A percentile compares a stretch with the other conserved stretches of the same genome.
phyloP scores from a whole-genome alignment of 768 basidiomycete species.

The Lanmaoa rubissima region DNA sequence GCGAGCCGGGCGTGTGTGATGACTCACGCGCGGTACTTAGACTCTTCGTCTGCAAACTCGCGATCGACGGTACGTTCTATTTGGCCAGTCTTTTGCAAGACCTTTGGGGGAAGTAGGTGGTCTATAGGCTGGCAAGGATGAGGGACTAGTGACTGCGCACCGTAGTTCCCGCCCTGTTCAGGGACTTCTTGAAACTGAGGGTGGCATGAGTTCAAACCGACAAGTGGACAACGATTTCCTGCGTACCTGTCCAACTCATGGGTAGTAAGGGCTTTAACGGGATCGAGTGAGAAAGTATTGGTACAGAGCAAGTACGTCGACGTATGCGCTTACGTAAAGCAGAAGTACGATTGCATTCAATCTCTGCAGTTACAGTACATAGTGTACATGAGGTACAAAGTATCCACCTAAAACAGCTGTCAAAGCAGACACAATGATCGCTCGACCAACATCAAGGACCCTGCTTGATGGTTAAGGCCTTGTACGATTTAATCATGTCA shows the following conservation, averaged over 20 bases:
- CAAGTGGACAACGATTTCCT: not conserved
- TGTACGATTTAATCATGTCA: slow-evolving; percentile 12
- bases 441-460: not conserved
- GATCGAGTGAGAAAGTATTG: not conserved
- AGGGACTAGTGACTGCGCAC: slow-evolving; percentile 40
- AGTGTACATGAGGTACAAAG: not conserved
- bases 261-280: not conserved
- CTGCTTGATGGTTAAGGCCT: not conserved
- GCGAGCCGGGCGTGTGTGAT: not conserved
- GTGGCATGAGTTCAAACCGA: not conserved
- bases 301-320: not conserved
- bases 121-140: slow-evolving; percentile 1
- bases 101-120: slow-evolving; percentile 39
- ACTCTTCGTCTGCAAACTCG: slow-evolving; percentile 91
- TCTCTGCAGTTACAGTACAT: not conserved
- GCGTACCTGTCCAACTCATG: slow-evolving; percentile 58
- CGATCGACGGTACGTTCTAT: slow-evolving; percentile 94
- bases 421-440: not conserved
- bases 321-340: slow-evolving; percentile 17
- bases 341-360: not conserved
- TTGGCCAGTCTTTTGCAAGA: slow-evolving; percentile 97
- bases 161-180: slow-evolving; percentile 90
- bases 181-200: slow-evolving; percentile 85
- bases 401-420: not conserved
- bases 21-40: slow-evolving; percentile 82